phyloP scores from a whole-genome alignment of 2,329 filamentous ascomycete genomes.

The Macroventuria anomochaeta region DNA sequence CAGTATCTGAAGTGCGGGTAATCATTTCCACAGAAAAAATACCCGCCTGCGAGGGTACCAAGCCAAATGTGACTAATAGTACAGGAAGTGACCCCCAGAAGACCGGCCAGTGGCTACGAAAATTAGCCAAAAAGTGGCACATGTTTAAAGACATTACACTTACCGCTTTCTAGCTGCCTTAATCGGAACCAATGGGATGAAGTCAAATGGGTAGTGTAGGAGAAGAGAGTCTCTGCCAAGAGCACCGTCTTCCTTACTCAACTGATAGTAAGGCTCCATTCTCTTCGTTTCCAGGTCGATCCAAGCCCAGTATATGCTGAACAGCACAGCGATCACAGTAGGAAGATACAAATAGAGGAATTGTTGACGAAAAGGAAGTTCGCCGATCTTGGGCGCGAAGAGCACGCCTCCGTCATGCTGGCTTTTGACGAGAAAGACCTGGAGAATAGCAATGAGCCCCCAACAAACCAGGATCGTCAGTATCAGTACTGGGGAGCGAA shows the following conservation, averaged over 20 bases:
- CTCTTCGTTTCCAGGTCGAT: constrained; percentile 65
- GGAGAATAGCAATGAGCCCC: constrained; percentile 53
- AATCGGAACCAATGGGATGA: constrained; percentile 54
- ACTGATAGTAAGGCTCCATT: constrained; percentile 66
- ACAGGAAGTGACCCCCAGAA: constrained; percentile 58
- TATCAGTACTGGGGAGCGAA: constrained; percentile 23
- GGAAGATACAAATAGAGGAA: constrained; percentile 60
- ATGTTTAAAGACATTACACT: not conserved
- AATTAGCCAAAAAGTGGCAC: not conserved
- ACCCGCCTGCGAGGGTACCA: constrained; percentile 64
- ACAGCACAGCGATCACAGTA: constrained; percentile 61
- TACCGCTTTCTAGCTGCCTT: constrained; percentile 46
- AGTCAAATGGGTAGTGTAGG: constrained; percentile 62
- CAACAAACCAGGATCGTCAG: constrained; percentile 20
- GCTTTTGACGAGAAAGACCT: constrained; percentile 54
- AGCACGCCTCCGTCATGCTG: constrained; percentile 52
- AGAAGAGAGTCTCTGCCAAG: constrained; percentile 56
- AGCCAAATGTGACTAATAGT: constrained; percentile 60
- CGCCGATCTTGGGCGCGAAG: constrained; percentile 45
- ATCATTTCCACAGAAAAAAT: constrained; percentile 55
- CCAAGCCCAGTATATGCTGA: constrained; percentile 65
- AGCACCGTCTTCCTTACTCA: constrained; percentile 58
- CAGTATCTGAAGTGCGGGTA: not conserved
- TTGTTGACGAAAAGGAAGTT: constrained; percentile 50
- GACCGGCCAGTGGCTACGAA: constrained; percentile 60